Conservation (phyloP, 202 grass and related monocot genomes). For the Eragrostis tef region DNA sequence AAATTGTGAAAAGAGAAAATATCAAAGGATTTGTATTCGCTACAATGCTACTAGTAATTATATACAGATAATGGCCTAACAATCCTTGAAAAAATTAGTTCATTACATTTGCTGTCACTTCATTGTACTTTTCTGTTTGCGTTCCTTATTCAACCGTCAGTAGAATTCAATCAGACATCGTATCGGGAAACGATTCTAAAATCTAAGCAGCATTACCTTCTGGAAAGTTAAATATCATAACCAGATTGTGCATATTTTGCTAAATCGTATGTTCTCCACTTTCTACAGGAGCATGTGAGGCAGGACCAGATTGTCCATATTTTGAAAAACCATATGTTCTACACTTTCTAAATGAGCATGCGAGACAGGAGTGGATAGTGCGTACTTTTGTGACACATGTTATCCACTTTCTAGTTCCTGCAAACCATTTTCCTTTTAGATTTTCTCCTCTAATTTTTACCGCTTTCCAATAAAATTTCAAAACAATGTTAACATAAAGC, state of each 20-base stretch:
- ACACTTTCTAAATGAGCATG: no score
- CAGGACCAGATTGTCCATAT: not conserved
- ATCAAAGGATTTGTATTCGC: not conserved
- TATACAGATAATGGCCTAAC: conserved; percentile 13
- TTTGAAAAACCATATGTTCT: not conserved
- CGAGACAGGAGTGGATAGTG: no score
- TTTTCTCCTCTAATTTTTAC: not conserved
- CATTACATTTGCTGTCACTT: conserved; percentile 20
- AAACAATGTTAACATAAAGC: conserved; percentile 22
- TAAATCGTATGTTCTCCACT: not conserved
- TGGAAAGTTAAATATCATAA: not conserved
- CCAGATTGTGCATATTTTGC: not conserved
- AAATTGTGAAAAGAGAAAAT: not conserved
- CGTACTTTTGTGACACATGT: no score
- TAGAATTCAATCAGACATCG: not conserved
- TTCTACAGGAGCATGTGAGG: not conserved
- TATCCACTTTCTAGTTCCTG: not conserved
- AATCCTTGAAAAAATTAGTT: not conserved
- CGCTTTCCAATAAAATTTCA: conserved; percentile 19
- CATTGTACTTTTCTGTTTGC: not conserved
- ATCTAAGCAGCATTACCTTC: conserved; percentile 18
- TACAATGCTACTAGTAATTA: not conserved
- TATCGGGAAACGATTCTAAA: not conserved
- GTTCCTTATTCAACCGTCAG: not conserved
- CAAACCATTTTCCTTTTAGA: conserved; percentile 7